Evolutionary conservation across 805 yeast species (phyloP).

Genomic region (Metschnikowia picachoensis): DNA sequence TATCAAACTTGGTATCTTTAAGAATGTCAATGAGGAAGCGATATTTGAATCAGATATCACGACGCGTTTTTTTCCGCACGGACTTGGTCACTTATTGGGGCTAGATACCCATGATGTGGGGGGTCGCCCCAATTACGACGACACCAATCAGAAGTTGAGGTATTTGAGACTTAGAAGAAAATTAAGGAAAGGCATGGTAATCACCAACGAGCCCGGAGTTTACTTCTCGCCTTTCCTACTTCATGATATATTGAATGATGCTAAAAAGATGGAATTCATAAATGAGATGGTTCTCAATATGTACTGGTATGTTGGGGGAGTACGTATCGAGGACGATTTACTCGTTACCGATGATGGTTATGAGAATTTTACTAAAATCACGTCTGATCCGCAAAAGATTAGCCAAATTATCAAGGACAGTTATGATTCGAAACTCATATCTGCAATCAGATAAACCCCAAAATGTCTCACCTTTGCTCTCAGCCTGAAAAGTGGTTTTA

Average conservation of each 20-base stretch:
- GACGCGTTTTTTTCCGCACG: constrained; percentile 88
- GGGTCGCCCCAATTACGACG: constrained; percentile 82
- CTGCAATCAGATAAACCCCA: neutral
- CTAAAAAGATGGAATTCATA: constrained; percentile 52
- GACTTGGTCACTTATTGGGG: constrained; percentile 90
- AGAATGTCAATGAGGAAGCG: constrained; percentile 55
- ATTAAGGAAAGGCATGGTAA: constrained; percentile 72
- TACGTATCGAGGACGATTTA: constrained; percentile 92
- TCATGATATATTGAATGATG: constrained; percentile 52
- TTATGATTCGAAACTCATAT: constrained; percentile 27
- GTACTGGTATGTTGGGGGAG: constrained; percentile 93
- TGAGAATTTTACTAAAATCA: constrained; percentile 77
- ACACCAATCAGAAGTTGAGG: constrained; percentile 68
- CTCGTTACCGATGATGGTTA: constrained; percentile 71
- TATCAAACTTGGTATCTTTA: constrained; percentile 71
- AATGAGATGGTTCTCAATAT: constrained; percentile 62
- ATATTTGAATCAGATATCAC: constrained; percentile 68
- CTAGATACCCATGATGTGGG: constrained; percentile 97
- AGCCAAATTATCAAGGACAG: constrained; percentile 73
- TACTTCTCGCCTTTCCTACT: constrained; percentile 84
- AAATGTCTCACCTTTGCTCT: constrained; percentile 1
- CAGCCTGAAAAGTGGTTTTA: too few species aligned
- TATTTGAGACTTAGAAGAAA: constrained; percentile 79
- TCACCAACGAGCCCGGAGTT: constrained; percentile 94
- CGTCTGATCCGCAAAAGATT: constrained; percentile 83